A percentile compares a stretch with the other conserved stretches of the same genome.
Evolutionary conservation across 768 basidiomycete genomes (phyloP).

Genomic region (Phlebiopsis flavidoalba): DNA sequence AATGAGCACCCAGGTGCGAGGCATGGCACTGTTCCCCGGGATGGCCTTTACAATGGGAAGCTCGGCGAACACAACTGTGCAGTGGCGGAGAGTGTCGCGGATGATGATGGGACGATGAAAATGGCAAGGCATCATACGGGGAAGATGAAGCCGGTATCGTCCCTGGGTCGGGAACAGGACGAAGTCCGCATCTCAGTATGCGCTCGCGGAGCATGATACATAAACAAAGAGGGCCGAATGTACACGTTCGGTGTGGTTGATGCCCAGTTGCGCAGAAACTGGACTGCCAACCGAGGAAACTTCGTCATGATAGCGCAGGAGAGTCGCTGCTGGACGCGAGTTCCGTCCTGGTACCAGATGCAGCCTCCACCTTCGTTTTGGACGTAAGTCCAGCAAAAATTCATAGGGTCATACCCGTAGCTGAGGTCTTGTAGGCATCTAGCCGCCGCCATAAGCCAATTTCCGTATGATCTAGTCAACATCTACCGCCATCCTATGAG

Average conservation of each 20-base stretch:
- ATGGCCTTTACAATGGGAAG: slow-evolving; percentile 11
- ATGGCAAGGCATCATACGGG: neutral
- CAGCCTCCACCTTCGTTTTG: slow-evolving; percentile 8
- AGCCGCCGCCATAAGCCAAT: slow-evolving; percentile 18
- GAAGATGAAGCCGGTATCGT: neutral
- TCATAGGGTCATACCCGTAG: neutral
- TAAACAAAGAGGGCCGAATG: slow-evolving; percentile 29
- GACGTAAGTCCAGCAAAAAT: slow-evolving; percentile 8
- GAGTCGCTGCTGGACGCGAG: slow-evolving; percentile 31
- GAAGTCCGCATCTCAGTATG: slow-evolving; percentile 29
- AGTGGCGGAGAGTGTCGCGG: neutral
- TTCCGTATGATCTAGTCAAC: slow-evolving; percentile 27
- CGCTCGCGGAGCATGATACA: slow-evolving; percentile 32
- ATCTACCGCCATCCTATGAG: slow-evolving; percentile 28
- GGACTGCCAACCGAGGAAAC: slow-evolving; percentile 31
- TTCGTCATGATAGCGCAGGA: slow-evolving; percentile 36
- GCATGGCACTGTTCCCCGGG: neutral
- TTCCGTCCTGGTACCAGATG: slow-evolving; percentile 22
- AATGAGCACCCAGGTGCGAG: neutral
- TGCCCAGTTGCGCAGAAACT: slow-evolving; percentile 34
- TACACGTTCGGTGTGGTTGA: slow-evolving; percentile 36
- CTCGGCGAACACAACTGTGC: neutral
- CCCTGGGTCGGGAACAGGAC: slow-evolving; percentile 16
- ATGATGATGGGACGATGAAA: neutral
- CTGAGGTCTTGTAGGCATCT: slow-evolving; percentile 13